These are phyloP conservation scores for Sugiyamaella paludigena DNA, from an alignment of 1,139 yeast genomes.

Conservation along the genomic window DNA sequence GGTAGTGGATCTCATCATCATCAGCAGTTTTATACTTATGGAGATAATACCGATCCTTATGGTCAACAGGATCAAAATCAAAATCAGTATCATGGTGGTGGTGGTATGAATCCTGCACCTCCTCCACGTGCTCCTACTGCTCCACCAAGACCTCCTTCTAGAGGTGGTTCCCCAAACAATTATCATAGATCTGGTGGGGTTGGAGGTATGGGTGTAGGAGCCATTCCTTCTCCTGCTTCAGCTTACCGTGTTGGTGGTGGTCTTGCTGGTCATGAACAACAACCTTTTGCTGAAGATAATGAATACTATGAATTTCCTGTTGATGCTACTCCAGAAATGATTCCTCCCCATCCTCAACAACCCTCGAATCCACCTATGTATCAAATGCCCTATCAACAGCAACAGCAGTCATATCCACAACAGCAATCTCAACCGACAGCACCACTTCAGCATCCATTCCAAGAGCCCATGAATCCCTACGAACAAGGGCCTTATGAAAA, in stretches of 20 bases:
- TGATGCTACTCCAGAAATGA: background rate
- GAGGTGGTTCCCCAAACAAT: background rate
- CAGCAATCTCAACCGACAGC: background rate
- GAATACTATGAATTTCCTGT: conserved; percentile 9
- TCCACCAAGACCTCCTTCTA: conserved; percentile 2
- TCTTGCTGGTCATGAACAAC: background rate
- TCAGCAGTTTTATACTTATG: conserved; percentile 9
- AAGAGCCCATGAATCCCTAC: no score
- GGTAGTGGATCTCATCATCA: conserved; percentile 6
- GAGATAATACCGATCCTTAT: conserved; percentile 12
- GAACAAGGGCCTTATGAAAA: background rate
- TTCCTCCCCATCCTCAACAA: background rate
- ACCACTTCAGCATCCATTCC: no score
- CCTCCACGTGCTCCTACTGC: conserved; percentile 1
- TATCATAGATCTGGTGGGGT: background rate
- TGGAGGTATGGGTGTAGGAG: no score
- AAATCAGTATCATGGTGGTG: background rate
- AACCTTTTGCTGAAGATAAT: conserved; percentile 9
- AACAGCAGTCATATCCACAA: background rate
- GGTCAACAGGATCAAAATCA: conserved; percentile 11
- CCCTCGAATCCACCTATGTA: background rate
- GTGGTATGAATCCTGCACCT: background rate
- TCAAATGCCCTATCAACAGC: conserved; percentile 4
- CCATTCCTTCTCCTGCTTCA: background rate
- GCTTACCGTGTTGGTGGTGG: no score